Conservation (phyloP, 1,139 yeast genomes). For the Taiozyma sp. region DNA sequence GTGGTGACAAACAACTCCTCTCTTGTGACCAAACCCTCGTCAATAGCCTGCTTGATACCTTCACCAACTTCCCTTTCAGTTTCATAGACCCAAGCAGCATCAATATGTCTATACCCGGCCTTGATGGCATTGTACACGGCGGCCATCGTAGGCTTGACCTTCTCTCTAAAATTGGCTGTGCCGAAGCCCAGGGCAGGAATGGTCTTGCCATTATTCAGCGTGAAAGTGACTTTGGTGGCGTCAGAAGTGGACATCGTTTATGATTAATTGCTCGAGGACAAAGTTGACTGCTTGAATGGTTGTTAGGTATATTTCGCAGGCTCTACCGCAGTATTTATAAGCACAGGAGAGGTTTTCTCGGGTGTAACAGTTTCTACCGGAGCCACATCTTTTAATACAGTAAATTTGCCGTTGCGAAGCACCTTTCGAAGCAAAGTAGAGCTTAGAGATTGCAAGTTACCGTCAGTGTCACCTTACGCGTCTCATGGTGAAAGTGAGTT, state of each 20-base stretch:
- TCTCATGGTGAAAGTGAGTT: no score
- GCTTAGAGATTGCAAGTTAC: no score
- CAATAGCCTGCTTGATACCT: conserved; percentile 43
- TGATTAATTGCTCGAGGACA: no score
- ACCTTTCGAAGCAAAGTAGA: no score
- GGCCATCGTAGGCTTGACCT: conserved; percentile 25
- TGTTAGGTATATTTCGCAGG: no score
- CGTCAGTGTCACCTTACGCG: no score
- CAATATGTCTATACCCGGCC: conserved; percentile 49
- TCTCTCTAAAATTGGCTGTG: conserved; percentile 42
- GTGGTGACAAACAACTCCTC: conserved; percentile 56
- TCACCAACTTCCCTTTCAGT: conserved; percentile 45
- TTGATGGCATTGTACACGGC: conserved; percentile 44
- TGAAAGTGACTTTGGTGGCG: conserved; percentile 29
- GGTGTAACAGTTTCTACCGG: background rate
- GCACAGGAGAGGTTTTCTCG: background rate
- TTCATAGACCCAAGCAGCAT: conserved; percentile 48
- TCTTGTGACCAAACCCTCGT: conserved; percentile 43
- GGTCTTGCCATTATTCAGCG: conserved; percentile 43
- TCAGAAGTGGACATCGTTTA: background rate
- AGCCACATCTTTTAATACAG: background rate
- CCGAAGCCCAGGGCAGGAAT: conserved; percentile 62
- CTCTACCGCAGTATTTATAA: background rate
- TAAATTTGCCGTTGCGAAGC: no score
- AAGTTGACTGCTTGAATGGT: background rate